Conservation (phyloP, 179 eudicot genomes). For the Pouteria campechiana region DNA sequence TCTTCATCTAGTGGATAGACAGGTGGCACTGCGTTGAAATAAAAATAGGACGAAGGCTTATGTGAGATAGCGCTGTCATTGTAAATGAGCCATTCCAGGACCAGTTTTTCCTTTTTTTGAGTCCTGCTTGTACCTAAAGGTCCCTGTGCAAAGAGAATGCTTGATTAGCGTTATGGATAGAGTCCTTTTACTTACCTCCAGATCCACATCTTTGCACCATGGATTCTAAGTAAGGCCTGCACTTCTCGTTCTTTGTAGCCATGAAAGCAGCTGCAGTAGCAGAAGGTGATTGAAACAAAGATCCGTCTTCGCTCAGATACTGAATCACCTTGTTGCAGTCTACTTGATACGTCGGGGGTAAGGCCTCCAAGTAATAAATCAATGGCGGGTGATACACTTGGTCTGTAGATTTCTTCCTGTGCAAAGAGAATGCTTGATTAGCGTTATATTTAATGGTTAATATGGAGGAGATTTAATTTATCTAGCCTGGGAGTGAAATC, state of each 20-base stretch:
- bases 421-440: too few species aligned
- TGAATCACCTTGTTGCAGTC: conserved; percentile 2
- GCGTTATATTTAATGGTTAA: too few species aligned
- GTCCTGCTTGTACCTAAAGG: too few species aligned
- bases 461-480: too few species aligned
- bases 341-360: conserved; percentile 6
- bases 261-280: conserved; percentile 32
- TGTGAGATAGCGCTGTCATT: too few species aligned
- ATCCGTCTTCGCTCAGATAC: conserved; percentile 22
- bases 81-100: too few species aligned
- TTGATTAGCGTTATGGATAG: too few species aligned
- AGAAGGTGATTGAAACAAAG: conserved; percentile 32
- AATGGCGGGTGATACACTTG: conserved; percentile 6
- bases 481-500: too few species aligned
- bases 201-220: conserved; percentile 7
- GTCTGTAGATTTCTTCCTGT: conserved; percentile 18
- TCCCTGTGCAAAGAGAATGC: too few species aligned
- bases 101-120: too few species aligned
- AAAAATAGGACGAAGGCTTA: too few species aligned
- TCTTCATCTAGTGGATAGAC: conserved; percentile 22
- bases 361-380: conserved; percentile 13
- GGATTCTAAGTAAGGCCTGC: conserved; percentile 10
- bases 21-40: conserved; percentile 19
- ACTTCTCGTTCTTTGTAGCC: conserved; percentile 8
- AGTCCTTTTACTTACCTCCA: conserved; percentile 21